A percentile compares a stretch with the other conserved stretches of the same genome.
phyloP scores from a whole-genome alignment of 768 basidiomycete species.

The Naganishia vishniacii region DNA sequence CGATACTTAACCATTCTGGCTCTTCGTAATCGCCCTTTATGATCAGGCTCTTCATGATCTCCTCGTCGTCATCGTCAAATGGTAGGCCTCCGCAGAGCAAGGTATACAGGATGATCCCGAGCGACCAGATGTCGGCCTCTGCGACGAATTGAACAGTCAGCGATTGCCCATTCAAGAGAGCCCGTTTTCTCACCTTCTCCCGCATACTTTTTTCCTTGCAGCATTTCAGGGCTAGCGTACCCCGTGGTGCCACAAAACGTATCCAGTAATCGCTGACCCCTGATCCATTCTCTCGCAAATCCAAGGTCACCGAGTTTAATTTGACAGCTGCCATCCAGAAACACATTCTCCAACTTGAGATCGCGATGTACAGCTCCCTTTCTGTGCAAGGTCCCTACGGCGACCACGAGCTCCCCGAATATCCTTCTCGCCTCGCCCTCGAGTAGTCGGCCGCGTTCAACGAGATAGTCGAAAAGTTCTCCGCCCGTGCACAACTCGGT shows the following conservation, averaged over 20 bases:
- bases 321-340: slow-evolving; percentile 81
- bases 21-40: slow-evolving; percentile 82
- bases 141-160: slow-evolving; percentile 17
- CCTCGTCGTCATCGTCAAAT: slow-evolving; percentile 76
- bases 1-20: slow-evolving; percentile 81
- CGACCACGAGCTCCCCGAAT: slow-evolving; percentile 95
- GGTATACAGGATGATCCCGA: slow-evolving; percentile 85
- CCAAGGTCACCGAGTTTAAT: slow-evolving; percentile 94
- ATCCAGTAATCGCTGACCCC: slow-evolving; percentile 60
- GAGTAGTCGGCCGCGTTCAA: slow-evolving; percentile 79
- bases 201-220: slow-evolving; percentile 77
- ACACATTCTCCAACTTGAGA: slow-evolving; percentile 89
- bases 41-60: slow-evolving; percentile 74
- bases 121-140: slow-evolving; percentile 96
- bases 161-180: not conserved
- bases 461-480: slow-evolving; percentile 96
- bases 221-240: slow-evolving; percentile 86
- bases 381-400: slow-evolving; percentile 84
- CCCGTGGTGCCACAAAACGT: slow-evolving; percentile 88
- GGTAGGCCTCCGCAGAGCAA: slow-evolving; percentile 83
- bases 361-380: slow-evolving; percentile 94
- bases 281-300: slow-evolving; percentile 73
- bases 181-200: slow-evolving; percentile 65
- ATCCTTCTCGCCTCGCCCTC: slow-evolving; percentile 77
- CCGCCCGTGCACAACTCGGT: slow-evolving; percentile 95